Evolutionary conservation across 2,329 filamentous ascomycete genomes (phyloP), one percentile per base, ranked within the genome.

Genomic region (Rhinocladiella similis): DNA sequence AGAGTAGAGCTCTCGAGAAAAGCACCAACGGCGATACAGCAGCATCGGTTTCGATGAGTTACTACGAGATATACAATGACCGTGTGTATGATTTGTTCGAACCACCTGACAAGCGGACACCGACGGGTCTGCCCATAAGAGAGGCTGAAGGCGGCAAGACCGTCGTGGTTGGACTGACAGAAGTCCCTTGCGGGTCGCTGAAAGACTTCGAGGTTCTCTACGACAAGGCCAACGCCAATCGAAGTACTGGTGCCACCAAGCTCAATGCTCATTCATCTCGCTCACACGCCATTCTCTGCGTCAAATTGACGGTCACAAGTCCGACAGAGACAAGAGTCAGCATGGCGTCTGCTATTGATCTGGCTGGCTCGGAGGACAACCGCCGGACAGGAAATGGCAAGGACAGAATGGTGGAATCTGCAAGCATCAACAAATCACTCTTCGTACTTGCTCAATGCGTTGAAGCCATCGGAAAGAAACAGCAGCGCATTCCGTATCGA

Each of bases 41-140:
- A 1, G 89, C 95, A 19, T 77, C 84, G 7, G 90, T 96, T 14
- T 80, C 84, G 12, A 81, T 97, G 67, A 92, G 90, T 25, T 97
- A 97, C 75, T 96, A 96, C 75, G 92, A 97, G 72, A 96, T 97
- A 64, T 97, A 97, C 75, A 96, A 95, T 72, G 92, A 97, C 77
- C 93, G 93, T 70, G 91, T 96, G 18, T 96, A 87, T 68, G 92
- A 97, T 70, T 78, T 97, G 29, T 90, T 97, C 64, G 90, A 96
- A 70, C 80, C 91, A 0, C 88, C 87, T 0, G 92, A 97, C 71
- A 95, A 91, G 76, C 88, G 94, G 49, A 91, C 89, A 0, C 78
- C 89, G 1, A 83, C 89, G 0, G 92, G 92, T 0, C 77, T 96
- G 22, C 90, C 90, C 1, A 83, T 96, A 20, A 83, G 91, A 22